Base-by-base conservation (phyloP, 257 asterid genomes). In the Paraleonurus japonicus region DNA sequence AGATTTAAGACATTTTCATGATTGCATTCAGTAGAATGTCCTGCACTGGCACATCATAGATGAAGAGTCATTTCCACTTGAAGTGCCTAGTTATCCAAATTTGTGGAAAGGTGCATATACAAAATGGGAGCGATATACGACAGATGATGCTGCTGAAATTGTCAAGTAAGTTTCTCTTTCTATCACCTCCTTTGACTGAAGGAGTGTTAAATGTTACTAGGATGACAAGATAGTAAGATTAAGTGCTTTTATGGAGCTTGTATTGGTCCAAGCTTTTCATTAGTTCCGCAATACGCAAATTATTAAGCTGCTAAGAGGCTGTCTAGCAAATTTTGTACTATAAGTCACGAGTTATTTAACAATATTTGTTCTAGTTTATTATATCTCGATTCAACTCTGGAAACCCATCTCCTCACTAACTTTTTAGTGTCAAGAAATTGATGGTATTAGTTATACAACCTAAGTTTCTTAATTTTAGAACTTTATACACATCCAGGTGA, bases 21-120 rank as follows among this genome's bases (percentile, higher is more conserved):
- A 70, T 90, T 82, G 82, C 79, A 66, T 82, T 88, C 83, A 75
- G 87, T 87, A 90, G 98, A 92, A 92, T 81, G 95, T 92, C 78
- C 88, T 92, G 74, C 98, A 92, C 69, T 92, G 98, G 98, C 98
- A 92, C 85, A 88, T 92, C 75, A 87, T 92, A 76, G 98, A 92
- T 72, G 97, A 90, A 88, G 89, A 92, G 82, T 90, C 98, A 45
- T 92, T 92, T 85, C 98, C 98, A 72, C 88, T 92, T 45, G 98
- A 92, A 85, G 89, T 92, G 66, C 98, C 98, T 59, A 74, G 86
- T 24, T 92, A 83, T 72, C 95, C 98, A 64, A 85, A 90, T 32
- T 84, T 92, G 82, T 92, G 98, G 98, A 88, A 86, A 79, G 98
- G 97, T 30, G 85, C 97, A 43, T 92, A 92, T 70, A 80, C 95